phyloP scores from a whole-genome alignment of 192 early-diverging fungal genomes.

The Chytriomyces sp. region DNA sequence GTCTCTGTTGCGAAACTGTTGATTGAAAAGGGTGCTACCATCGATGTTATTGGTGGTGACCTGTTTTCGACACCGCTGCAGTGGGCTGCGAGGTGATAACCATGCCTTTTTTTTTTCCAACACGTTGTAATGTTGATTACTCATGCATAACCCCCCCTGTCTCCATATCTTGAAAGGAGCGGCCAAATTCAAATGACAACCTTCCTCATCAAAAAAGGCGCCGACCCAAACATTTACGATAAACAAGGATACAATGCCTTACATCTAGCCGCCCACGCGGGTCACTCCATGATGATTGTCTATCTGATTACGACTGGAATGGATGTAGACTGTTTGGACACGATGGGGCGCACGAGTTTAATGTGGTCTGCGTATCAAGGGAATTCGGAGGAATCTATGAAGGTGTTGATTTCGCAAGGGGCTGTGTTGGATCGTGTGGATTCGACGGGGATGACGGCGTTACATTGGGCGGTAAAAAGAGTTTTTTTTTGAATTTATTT shows the following conservation, averaged over 20 bases:
- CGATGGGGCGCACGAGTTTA: conserved; percentile 81
- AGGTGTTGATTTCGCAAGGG: conserved; percentile 71
- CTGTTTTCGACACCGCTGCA: conserved; percentile 87
- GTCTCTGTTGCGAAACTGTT: conserved; percentile 75
- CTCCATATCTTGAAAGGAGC: too few species aligned
- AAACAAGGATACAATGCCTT: conserved; percentile 88
- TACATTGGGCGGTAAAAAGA: conserved; percentile 93
- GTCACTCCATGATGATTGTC: conserved; percentile 74
- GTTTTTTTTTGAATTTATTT: conserved; percentile 4
- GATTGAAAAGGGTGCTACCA: conserved; percentile 75
- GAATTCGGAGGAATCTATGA: conserved; percentile 69
- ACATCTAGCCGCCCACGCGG: conserved; percentile 88
- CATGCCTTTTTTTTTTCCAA: not conserved
- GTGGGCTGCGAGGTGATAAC: conserved; percentile 82
- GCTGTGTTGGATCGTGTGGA: conserved; percentile 75
- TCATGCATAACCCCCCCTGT: not conserved
- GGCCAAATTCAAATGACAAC: conserved; percentile 76
- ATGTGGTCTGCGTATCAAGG: conserved; percentile 97
- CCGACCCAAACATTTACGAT: conserved; percentile 73
- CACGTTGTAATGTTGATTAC: not conserved
- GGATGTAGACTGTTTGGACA: conserved; percentile 76
- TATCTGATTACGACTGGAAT: conserved; percentile 75
- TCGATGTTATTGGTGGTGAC: conserved; percentile 79
- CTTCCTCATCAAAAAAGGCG: conserved; percentile 77
- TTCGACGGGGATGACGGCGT: conserved; percentile 74